phyloP scores from a whole-genome alignment of 306 rosid genomes.

The Canavalia gladiata region DNA sequence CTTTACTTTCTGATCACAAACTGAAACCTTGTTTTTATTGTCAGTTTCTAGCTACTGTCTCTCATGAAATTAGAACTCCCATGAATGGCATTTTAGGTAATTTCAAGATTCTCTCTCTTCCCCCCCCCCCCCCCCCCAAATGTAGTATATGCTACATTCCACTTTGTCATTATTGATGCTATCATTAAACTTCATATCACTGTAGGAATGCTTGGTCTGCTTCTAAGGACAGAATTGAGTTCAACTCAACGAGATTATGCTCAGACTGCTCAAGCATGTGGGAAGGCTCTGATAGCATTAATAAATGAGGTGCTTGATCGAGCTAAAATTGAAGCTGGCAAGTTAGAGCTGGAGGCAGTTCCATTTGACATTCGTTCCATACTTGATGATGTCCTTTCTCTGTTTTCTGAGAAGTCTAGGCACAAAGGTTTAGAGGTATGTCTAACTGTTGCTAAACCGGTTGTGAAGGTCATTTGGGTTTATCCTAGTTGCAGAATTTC shows the following conservation, averaged over 20 bases:
- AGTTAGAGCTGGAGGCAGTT: constrained; percentile 95
- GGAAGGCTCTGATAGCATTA: constrained; percentile 89
- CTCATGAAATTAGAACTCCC: constrained; percentile 99
- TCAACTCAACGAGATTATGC: constrained; percentile 97
- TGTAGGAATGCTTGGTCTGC: constrained; percentile 98
- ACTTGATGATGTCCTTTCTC: constrained; percentile 95
- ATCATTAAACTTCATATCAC: constrained; percentile 32
- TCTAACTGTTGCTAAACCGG: constrained; percentile 31
- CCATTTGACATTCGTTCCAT: constrained; percentile 91
- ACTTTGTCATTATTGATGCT: constrained; percentile 31
- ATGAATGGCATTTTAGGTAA: constrained; percentile 98
- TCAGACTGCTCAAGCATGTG: constrained; percentile 97
- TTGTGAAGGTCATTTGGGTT: constrained; percentile 15
- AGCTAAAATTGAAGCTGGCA: constrained; percentile 97
- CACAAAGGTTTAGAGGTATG: constrained; percentile 93
- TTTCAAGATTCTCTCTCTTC: constrained; percentile 33
- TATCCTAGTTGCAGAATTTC: constrained; percentile 1
- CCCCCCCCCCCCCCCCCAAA: background rate
- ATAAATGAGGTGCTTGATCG: constrained; percentile 98
- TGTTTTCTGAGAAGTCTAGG: constrained; percentile 95
- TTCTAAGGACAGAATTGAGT: constrained; percentile 85
- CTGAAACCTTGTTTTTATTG: constrained; percentile 36
- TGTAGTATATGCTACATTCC: background rate
- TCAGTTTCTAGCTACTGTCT: constrained; percentile 97
- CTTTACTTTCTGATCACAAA: constrained; percentile 41